Conservation (phyloP, 768 basidiomycete genomes). For the Lactifluus subvellereus region DNA sequence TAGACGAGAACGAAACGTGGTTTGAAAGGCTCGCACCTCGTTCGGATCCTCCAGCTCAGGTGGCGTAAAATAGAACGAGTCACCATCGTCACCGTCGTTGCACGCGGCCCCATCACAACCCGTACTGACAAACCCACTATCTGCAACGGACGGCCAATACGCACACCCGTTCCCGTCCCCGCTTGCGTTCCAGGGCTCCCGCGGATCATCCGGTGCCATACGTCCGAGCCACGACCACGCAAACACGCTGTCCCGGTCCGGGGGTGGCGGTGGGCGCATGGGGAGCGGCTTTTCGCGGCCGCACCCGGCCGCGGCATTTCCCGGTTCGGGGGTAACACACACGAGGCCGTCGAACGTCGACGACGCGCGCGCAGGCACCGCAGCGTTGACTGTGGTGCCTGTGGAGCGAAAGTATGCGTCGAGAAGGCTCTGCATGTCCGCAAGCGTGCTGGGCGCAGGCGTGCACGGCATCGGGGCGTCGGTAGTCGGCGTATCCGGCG, state of each 20-base stretch:
- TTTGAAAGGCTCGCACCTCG: conserved; percentile 8
- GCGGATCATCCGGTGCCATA: conserved; percentile 10
- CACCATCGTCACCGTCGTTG: conserved; percentile 8
- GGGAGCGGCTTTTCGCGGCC: conserved; percentile 19
- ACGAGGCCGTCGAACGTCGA: conserved; percentile 22
- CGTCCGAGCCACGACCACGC: conserved; percentile 24
- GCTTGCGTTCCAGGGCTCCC: conserved; percentile 12
- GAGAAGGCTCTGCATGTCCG: conserved; percentile 23
- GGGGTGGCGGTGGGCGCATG: conserved; percentile 13
- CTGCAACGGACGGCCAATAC: conserved; percentile 7
- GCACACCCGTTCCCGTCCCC: not conserved
- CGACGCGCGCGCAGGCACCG: conserved; percentile 18
- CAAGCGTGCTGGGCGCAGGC: conserved; percentile 24
- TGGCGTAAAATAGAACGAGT: conserved; percentile 15
- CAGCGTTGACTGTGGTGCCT: not conserved
- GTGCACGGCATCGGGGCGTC: conserved; percentile 26
- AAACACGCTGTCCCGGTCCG: conserved; percentile 22
- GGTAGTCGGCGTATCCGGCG: conserved; percentile 20
- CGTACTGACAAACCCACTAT: conserved; percentile 8
- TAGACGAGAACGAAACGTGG: too few relatives aligned
- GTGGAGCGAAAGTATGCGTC: conserved; percentile 23
- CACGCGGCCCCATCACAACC: conserved; percentile 8
- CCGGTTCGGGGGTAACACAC: not conserved
- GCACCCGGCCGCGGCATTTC: not conserved
- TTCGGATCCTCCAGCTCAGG: conserved; percentile 18